Evolutionary conservation across 2,329 filamentous ascomycete genomes (phyloP), one percentile per base, ranked within the genome.

Genomic region (Sporothrix brunneoviolacea): DNA sequence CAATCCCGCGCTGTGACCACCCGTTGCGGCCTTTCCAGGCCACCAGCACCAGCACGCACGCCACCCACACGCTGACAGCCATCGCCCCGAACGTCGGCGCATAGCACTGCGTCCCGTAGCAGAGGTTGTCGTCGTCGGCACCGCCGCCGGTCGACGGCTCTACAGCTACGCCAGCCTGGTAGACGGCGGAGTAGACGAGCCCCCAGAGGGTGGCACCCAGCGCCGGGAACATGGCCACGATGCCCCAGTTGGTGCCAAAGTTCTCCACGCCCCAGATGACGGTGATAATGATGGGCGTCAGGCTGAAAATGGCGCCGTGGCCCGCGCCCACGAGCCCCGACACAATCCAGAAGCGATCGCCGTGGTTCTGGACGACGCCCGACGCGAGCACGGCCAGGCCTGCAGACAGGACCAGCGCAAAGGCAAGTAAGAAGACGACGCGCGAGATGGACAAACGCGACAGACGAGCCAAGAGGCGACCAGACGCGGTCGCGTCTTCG

Each of bases 191-290:
- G 65, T 97, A 98, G n/a, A 96, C 72, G 1, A 93, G 67, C 0
- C 91, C 89, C 90, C 91, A 98, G 28, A 95, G 76, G 0, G 89
- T 89, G 0, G 91, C 90, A 0, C 91, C 93, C 0, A 86, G 69
- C 0, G 93, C 93, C 3, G 93, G 93, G 51, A 91, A 83, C 74
- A 94, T 93, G 37, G 91, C 90, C 8, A 97, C 83, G 54, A 97
- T 91, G 9, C 93, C 93, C 83, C 91, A 98, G 61, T 98, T 97
- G 0, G 93, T 98, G 52, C 89, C 93, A 64, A 98, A 97, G 65
- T 97, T 98, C 71, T 97, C 91, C 0, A 95, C 90, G 22, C 93
- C 93, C 93, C 93, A 98, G 40, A 98, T 91, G 9, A 96, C 90
- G n/a, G 84, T 89, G 59, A 96, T 86, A 51, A 97, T 88, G 57